Evolutionary conservation across 768 basidiomycete species (phyloP).

Genomic region (Chalciporus pseudorubinellus): DNA sequence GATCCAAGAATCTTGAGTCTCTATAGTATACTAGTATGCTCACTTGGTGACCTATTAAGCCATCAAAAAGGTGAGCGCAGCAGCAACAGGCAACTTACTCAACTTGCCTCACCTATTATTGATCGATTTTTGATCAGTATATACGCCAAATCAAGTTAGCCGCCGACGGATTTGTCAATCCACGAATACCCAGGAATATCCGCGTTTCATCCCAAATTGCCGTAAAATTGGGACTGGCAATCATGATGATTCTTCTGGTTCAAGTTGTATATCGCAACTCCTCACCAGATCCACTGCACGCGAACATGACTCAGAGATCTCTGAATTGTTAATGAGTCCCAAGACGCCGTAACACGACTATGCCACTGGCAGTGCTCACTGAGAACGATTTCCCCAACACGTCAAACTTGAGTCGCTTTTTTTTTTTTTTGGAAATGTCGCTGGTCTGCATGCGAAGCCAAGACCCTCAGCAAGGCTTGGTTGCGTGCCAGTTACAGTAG

Average conservation of each 20-base stretch:
- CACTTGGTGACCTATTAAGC: constrained; percentile 34
- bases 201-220: constrained; percentile 29
- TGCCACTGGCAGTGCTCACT: constrained; percentile 19
- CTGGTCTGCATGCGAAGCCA: constrained; percentile 14
- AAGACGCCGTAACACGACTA: constrained; percentile 19
- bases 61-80: constrained; percentile 22
- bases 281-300: constrained; percentile 10
- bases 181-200: constrained; percentile 18
- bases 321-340: constrained; percentile 11
- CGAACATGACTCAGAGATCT: constrained; percentile 8
- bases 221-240: constrained; percentile 35
- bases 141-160: constrained; percentile 22
- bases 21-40: constrained; percentile 22
- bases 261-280: constrained; percentile 11
- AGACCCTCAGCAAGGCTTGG: constrained; percentile 4
- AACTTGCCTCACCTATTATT: constrained; percentile 25
- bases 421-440: constrained; percentile 7
- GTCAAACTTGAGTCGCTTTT: constrained; percentile 8
- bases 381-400: constrained; percentile 13
- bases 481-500: constrained; percentile 4
- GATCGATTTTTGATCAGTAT: constrained; percentile 31
- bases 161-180: constrained; percentile 34
- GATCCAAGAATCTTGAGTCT: constrained; percentile 34
- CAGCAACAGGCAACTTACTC: constrained; percentile 27
- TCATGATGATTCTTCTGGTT: constrained; percentile 18